Evolutionary conservation across 495 filamentous ascomycete species (phyloP), one percentile per base, ranked within the genome.

Genomic region (Podospora pseudoanserina): DNA sequence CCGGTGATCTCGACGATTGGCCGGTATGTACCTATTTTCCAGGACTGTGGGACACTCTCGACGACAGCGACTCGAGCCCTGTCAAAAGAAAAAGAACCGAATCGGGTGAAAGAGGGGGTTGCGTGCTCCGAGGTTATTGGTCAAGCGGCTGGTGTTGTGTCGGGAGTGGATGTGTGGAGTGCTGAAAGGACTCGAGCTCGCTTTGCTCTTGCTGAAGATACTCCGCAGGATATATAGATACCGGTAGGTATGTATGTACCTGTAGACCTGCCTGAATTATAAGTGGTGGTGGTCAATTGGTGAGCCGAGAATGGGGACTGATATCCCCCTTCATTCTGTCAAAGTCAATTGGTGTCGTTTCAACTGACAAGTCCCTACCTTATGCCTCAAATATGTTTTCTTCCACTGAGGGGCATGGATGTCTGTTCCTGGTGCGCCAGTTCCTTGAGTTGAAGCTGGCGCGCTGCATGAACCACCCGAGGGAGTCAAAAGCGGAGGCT

Each of bases 1-100:
- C 69, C 64, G 63, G 67, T 74, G 70, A 74, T 74, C 72, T 71
- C 20, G 70, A 68, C 62, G 66, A 71, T 76, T 71, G 70, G 70
- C 44, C 28, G 39, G 34, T 60, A 58, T 58, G n/a, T 63, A 53
- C 55, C 34, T 63, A 32, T 64, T 57, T 16, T 30, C 60, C 66
- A 32, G 62, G 39, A 62, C 26, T 58, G 55, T 58, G 55, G 55
- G 55, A 58, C 34, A 60, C 60, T 28, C n/a, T 26, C 55, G 23
- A 26, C 18, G 55, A 58, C 16, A 49, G 53, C 28, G 54, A 39
- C 59, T 67, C 62, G 61, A 66, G 67, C 62, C 49, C 65, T 65
- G 56, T 65, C 55, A 61, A 67, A 72, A 61, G 64, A 72, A 34
- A 56, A 62, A 56, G 34, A 64, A 32, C 64, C 69, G 62, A 66